A percentile compares a stretch with the other conserved stretches of the same genome.
phyloP scores from a whole-genome alignment of 1,284 basidiomycete genomes.

The Ceratobasidium sp. region DNA sequence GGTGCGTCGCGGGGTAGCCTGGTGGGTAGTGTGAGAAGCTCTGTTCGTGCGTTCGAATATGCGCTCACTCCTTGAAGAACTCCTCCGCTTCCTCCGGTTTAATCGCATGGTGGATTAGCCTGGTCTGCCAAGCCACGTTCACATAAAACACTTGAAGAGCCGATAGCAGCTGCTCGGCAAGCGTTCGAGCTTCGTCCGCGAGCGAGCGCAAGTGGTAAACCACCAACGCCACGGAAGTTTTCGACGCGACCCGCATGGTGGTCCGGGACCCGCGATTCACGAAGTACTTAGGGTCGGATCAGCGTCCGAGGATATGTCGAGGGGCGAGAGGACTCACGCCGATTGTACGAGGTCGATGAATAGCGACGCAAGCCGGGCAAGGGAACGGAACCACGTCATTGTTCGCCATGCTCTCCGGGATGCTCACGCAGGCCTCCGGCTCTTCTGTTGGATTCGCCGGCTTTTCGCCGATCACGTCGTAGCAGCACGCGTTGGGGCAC shows the following conservation, averaged over 20 bases:
- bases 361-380: neutral
- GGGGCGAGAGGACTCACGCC: neutral
- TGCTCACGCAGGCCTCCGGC: conserved; percentile 10
- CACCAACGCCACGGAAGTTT: conserved; percentile 1
- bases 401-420: conserved; percentile 24
- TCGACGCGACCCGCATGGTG: neutral
- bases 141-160: conserved; percentile 7
- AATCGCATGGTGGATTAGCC: neutral
- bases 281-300: neutral
- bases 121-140: conserved; percentile 15
- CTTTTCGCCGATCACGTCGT: conserved; percentile 9
- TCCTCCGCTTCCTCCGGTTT: neutral
- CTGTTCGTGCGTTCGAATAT: neutral
- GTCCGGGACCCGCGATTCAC: conserved; percentile 12
- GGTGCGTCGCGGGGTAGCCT: conserved; percentile 1
- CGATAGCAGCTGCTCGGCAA: conserved; percentile 2
- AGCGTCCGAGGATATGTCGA: neutral
- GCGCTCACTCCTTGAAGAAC: conserved; percentile 8
- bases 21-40: neutral
- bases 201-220: conserved; percentile 20
- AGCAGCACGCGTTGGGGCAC: conserved; percentile 14
- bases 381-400: neutral
- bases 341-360: neutral
- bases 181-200: neutral
- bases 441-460: neutral